Conservation (phyloP, 352 stramenopile genomes). For the Globisporangium carolinianum region DNA sequence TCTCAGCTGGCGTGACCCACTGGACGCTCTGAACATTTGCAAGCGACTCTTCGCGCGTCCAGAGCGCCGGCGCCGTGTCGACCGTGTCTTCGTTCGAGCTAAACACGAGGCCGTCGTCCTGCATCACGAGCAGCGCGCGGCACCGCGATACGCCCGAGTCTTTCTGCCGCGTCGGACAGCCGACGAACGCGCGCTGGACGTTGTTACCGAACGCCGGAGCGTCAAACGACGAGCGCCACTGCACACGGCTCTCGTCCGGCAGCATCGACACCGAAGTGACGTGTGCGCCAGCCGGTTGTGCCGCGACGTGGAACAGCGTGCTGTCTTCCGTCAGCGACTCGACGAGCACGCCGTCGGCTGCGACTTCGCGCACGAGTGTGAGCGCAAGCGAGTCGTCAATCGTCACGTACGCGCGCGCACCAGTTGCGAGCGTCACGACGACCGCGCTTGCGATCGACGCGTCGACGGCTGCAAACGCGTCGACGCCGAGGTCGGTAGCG, state of each 20-base stretch:
- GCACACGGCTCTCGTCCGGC: slow-evolving; percentile 13
- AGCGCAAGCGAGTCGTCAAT: slow-evolving; percentile 32
- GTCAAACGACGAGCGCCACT: slow-evolving; percentile 49
- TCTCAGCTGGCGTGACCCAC: slow-evolving; percentile 75
- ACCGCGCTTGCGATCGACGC: slow-evolving; percentile 32
- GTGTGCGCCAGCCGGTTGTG: slow-evolving; percentile 14
- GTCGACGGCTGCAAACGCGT: slow-evolving; percentile 33
- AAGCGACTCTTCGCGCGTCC: slow-evolving; percentile 73
- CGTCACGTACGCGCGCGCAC: slow-evolving; percentile 54
- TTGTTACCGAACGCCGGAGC: slow-evolving; percentile 40
- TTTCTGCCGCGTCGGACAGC: slow-evolving; percentile 53
- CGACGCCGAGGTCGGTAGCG: slow-evolving; percentile 8
- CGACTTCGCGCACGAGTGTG: slow-evolving; percentile 31
- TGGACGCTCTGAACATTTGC: slow-evolving; percentile 69
- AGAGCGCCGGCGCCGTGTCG: slow-evolving; percentile 23
- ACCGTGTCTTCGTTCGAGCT: slow-evolving; percentile 45
- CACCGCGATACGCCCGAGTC: slow-evolving; percentile 32
- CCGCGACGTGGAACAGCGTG: slow-evolving; percentile 45
- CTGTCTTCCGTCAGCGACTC: slow-evolving; percentile 51
- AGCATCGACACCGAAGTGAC: slow-evolving; percentile 39
- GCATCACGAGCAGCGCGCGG: slow-evolving; percentile 54
- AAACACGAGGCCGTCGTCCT: slow-evolving; percentile 68
- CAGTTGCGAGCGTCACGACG: slow-evolving; percentile 40
- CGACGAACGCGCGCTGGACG: slow-evolving; percentile 44
- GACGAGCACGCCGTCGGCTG: slow-evolving; percentile 30